These are phyloP conservation scores for Aspergillus intermedius DNA, from an alignment of 2,329 filamentous ascomycete genomes.

Conservation along the genomic window DNA sequence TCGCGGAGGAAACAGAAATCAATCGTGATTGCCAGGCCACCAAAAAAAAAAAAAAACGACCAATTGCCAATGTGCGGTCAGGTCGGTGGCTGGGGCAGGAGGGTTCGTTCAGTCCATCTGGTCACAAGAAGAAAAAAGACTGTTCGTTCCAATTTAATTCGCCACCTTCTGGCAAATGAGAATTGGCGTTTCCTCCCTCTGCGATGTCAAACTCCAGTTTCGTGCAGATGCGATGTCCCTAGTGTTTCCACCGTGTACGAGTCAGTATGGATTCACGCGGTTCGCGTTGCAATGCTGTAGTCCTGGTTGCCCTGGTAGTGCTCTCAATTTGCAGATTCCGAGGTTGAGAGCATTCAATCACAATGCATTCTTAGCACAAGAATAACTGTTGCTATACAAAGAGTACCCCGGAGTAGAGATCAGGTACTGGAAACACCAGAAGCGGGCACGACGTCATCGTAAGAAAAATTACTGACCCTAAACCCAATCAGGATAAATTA, in stretches of 20 bases:
- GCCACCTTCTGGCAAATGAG: background rate
- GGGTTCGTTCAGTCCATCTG: slow-evolving; percentile 4
- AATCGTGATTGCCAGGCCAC: no score
- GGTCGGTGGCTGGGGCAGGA: background rate
- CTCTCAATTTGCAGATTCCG: no score
- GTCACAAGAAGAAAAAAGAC: slow-evolving; percentile 8
- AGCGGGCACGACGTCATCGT: background rate
- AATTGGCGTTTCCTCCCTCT: background rate
- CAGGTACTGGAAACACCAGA: background rate
- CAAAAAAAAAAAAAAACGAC: background rate
- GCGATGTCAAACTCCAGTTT: slow-evolving; percentile 12
- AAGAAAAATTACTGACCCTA: background rate
- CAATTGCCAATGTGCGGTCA: background rate
- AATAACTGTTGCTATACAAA: background rate
- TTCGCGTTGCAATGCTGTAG: background rate
- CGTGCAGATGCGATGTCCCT: slow-evolving; percentile 12
- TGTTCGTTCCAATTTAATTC: slow-evolving; percentile 3
- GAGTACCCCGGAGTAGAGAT: background rate
- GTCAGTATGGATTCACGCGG: background rate
- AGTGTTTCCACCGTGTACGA: background rate
- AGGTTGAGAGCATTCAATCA: background rate
- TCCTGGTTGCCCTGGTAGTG: no score
- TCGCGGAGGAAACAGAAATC: background rate
- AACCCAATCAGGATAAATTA: background rate
- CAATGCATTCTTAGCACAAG: background rate